Base-by-base conservation (phyloP, 1,284 basidiomycete species). In the Erythrobasidium hasegawianum region DNA sequence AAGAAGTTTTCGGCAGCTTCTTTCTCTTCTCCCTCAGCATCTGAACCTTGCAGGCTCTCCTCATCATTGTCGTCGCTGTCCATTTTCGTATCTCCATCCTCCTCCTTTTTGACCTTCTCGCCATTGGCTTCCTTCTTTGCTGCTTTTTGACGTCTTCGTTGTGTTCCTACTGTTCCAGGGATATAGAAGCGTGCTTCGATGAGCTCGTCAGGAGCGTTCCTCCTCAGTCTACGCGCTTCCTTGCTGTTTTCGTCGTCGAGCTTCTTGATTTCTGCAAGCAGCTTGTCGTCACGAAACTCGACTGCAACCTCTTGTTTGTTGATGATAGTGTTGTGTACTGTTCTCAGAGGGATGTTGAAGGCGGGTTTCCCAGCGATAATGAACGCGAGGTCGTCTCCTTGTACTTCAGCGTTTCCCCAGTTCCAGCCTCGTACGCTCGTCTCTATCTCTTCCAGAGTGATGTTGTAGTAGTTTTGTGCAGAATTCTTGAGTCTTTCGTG, bases 131-230 rank as follows among this genome's bases (percentile, higher is more conserved):
- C 64, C 54, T 41, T 52, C 60, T 67, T 67, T 5, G 56, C 69
- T 65, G 71, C 71, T 66, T 70, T 72, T 67, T 72, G 70, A 64
- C 71, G 69, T 22, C 70, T 67, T 43, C 67, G 59, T 16, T 71
- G 71, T 26, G 39, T 27, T 29, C 69, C 73, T 11, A 74, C 73
- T 5, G 85, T 85, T 9, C 95, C 95, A 0, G 96, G 96, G 2
- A 99, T 88, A 74, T 95, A 92, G 81, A 99, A 90, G 5, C 96
- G 86, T 74, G 98, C 93, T 78, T 99, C 96, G 40, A 92, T 87
- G 78, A 98, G 86, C 77, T 98, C 94, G 76, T 97, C 93, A 1
- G 72, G 72, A 27, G 69, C 57, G 4, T 58, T 59, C 24, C 70
- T 58, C 10, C 70, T 58, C 8, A 70, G 69, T 41, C 67, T 69